Conservation (phyloP, 2,329 filamentous ascomycete species). For the Canariomyces notabilis region DNA sequence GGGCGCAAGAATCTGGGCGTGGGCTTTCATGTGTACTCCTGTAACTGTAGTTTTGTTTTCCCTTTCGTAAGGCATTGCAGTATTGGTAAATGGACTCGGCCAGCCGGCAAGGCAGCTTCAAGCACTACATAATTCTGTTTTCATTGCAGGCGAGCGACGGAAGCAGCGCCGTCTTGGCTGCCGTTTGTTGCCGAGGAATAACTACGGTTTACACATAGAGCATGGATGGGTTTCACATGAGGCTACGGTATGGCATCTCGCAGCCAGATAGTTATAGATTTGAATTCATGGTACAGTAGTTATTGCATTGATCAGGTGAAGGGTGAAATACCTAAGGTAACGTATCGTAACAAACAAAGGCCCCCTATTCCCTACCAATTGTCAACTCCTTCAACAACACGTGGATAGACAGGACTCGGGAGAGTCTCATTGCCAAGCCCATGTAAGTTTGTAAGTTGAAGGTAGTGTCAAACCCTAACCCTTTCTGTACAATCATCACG, state of each 20-base stretch:
- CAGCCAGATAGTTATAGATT: conserved; percentile 9
- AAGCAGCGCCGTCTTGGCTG: conserved; percentile 4
- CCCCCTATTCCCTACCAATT: no score
- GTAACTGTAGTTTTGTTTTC: conserved; percentile 26
- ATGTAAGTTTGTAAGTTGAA: background rate
- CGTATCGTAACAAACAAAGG: no score
- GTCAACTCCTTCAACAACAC: background rate
- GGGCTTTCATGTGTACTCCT: conserved; percentile 24
- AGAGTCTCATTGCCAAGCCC: background rate
- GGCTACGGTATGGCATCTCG: background rate
- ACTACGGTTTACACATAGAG: no score
- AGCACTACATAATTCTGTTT: conserved; percentile 6
- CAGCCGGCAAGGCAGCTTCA: conserved; percentile 16
- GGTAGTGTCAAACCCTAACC: background rate
- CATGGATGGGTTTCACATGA: background rate
- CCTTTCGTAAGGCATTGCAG: conserved; percentile 20
- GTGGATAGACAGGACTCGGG: background rate
- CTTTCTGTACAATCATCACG: background rate
- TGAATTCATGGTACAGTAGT: no score
- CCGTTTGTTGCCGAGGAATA: background rate
- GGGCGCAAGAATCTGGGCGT: conserved; percentile 1
- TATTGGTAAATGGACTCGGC: conserved; percentile 23
- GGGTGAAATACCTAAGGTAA: no score
- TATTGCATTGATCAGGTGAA: no score
- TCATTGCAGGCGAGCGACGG: conserved; percentile 7